These are phyloP conservation scores for Esteya vermicola DNA, from an alignment of 2,329 filamentous ascomycete species.

Conservation along the genomic window DNA sequence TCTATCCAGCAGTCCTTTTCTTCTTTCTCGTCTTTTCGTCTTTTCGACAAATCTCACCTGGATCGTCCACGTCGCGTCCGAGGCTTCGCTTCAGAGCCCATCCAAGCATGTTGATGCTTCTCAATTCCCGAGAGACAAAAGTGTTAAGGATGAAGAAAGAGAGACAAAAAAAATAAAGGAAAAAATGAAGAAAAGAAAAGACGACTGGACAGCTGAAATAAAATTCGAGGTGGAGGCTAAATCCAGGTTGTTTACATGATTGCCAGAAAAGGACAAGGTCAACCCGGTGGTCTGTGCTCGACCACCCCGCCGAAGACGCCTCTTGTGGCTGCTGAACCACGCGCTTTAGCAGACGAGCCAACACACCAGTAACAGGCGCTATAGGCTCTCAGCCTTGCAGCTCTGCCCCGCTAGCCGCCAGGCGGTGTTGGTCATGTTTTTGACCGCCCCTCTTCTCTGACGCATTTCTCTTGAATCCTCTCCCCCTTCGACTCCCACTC, in stretches of 20 bases:
- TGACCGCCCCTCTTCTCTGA: conserved; percentile 3
- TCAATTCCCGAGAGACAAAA: not conserved
- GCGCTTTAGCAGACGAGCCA: no score
- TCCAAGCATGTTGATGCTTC: conserved; percentile 38
- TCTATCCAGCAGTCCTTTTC: not conserved
- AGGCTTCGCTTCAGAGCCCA: conserved; percentile 41
- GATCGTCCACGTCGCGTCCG: conserved; percentile 11
- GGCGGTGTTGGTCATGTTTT: no score
- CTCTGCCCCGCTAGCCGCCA: no score
- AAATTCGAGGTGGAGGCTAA: no score
- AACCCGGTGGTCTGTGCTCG: conserved; percentile 3
- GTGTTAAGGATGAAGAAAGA: not conserved
- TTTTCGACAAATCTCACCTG: conserved; percentile 10
- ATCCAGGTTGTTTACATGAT: conserved; percentile 15
- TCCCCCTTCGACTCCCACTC: not conserved
- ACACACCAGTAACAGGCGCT: no score
- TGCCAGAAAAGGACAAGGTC: conserved; percentile 12
- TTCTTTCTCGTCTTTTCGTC: not conserved
- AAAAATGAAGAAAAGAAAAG: not conserved
- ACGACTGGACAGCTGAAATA: not conserved
- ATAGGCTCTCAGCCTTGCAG: no score
- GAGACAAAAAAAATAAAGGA: not conserved
- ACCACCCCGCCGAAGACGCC: no score
- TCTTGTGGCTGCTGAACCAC: not conserved
- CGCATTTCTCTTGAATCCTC: conserved; percentile 1